Conservation (phyloP, 495 filamentous ascomycete species). For the Aspergillus ellipticus region DNA sequence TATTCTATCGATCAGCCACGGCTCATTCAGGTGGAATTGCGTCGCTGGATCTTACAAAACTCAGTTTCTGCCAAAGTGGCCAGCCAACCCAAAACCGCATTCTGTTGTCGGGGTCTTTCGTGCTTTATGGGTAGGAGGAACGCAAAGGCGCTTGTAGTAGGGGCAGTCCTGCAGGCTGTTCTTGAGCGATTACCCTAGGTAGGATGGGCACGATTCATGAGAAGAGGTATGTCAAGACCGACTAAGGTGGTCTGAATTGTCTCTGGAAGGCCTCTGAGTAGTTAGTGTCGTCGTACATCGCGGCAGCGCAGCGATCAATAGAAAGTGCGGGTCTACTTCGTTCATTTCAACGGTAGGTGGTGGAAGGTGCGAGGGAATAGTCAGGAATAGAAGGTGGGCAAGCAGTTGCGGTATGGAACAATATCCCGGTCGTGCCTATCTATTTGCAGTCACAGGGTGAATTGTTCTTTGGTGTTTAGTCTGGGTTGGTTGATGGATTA, state of each 20-base stretch:
- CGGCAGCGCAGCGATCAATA: background rate
- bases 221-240: background rate
- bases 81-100: constrained; percentile 71
- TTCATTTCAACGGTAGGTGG: background rate
- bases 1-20: constrained; percentile 19
- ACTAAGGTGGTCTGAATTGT: background rate
- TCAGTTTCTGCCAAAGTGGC: constrained; percentile 88
- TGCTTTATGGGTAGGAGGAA: too few relatives aligned
- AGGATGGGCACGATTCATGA: background rate
- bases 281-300: background rate
- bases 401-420: too few relatives aligned
- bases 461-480: too few relatives aligned
- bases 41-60: constrained; percentile 60
- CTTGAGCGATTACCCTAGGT: background rate
- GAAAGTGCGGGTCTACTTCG: background rate
- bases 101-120: background rate
- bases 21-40: background rate
- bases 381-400: too few relatives aligned
- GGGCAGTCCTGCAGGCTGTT: background rate
- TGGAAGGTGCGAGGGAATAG: too few relatives aligned
- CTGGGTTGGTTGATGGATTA: too few relatives aligned
- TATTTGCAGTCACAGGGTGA: too few relatives aligned
- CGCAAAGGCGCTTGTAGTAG: background rate
- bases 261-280: background rate
- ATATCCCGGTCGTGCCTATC: too few relatives aligned